A percentile compares a stretch with the other conserved stretches of the same genome.
Evolutionary conservation across 495 filamentous ascomycete species (phyloP).

Genomic region (Barbatosphaeria neglecta): DNA sequence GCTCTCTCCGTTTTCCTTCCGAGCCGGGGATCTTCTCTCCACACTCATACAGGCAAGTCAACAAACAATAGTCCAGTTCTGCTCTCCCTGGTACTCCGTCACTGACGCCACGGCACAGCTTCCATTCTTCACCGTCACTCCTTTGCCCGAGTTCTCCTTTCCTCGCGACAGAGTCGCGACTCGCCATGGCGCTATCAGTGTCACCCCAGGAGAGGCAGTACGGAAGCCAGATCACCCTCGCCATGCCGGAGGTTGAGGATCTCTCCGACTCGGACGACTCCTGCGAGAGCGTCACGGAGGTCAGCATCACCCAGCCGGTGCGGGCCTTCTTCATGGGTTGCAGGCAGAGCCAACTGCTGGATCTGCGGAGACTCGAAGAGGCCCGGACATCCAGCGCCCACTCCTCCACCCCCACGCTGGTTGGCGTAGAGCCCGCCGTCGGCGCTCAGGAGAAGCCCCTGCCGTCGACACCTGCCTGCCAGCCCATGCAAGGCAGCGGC

Average conservation of each 20-base stretch:
- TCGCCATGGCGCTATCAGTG: neutral
- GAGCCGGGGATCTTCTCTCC: neutral
- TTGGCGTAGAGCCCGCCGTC: too few species aligned
- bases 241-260: neutral
- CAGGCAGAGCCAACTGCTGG: neutral
- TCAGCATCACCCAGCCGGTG: neutral
- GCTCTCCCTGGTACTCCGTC: neutral
- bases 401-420: neutral
- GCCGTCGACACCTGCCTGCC: neutral
- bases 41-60: neutral
- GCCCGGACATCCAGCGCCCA: neutral
- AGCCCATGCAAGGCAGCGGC: conserved; percentile 7
- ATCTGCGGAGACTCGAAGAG: neutral
- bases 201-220: neutral
- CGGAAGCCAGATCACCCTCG: neutral
- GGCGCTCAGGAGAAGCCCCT: neutral
- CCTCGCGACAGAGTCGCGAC: neutral
- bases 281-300: neutral
- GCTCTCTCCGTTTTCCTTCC: neutral
- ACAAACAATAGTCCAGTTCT: too few species aligned
- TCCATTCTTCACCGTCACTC: too few species aligned
- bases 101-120: neutral
- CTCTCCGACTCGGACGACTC: neutral
- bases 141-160: neutral
- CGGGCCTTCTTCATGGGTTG: neutral